Conservation (phyloP, 1,284 basidiomycete species). For the Puccinia coronata region DNA sequence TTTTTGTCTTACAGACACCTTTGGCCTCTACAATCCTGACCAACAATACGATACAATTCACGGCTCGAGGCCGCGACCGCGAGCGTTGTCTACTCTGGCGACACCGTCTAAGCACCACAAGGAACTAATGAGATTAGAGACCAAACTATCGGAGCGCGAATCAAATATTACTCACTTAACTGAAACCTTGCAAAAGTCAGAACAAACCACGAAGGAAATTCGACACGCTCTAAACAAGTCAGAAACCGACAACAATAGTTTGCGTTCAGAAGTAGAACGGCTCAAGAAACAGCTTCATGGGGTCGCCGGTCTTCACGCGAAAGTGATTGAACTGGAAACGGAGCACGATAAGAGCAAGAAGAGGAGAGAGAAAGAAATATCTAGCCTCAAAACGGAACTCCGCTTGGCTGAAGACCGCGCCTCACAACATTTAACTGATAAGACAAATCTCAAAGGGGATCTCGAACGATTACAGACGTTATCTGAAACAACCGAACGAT, state of each 20-base stretch:
- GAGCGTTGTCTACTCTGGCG: conserved; percentile 36
- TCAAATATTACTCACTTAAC: conserved; percentile 32
- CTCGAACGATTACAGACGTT: conserved; percentile 11
- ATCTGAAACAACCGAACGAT: not conserved
- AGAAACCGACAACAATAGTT: conserved; percentile 6
- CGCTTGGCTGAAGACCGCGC: conserved; percentile 25
- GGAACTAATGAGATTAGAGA: conserved; percentile 37
- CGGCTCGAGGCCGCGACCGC: conserved; percentile 1
- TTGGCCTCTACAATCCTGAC: conserved; percentile 44
- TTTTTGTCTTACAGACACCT: not conserved
- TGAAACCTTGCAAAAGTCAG: conserved; percentile 31
- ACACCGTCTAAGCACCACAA: conserved; percentile 43
- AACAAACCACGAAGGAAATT: conserved; percentile 30
- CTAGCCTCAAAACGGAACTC: conserved; percentile 30
- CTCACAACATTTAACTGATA: conserved; percentile 14
- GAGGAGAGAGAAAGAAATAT: conserved; percentile 30
- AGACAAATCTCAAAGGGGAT: conserved; percentile 10
- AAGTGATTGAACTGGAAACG: conserved; percentile 27
- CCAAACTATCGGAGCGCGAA: conserved; percentile 28
- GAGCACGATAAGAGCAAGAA: conserved; percentile 45
- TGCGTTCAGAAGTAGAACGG: conserved; percentile 17
- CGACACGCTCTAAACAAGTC: conserved; percentile 17
- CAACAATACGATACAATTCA: not conserved
- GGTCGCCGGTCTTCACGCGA: conserved; percentile 33
- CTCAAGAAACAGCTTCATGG: conserved; percentile 28